Conservation (phyloP, 129 eudicot species). For the Pseudognaphalium luteoalbum region DNA sequence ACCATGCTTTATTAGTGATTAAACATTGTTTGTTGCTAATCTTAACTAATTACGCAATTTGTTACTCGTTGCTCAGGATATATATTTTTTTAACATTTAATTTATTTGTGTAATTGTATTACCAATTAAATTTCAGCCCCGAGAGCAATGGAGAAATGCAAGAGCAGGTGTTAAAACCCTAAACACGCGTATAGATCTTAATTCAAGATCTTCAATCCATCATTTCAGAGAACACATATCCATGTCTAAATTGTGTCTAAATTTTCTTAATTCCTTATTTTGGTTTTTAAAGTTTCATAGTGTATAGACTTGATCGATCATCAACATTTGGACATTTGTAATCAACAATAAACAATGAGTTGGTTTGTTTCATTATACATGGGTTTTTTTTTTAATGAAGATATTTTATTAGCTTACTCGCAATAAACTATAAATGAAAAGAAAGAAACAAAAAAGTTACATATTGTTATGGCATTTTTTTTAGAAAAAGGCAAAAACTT, state of each 20-base stretch:
- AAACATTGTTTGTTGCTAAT: too few species aligned
- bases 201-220: background rate
- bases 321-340: background rate
- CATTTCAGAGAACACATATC: background rate
- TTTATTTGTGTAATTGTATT: too few species aligned
- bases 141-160: slow-evolving; percentile 96
- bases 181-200: background rate
- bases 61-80: too few species aligned
- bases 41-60: too few species aligned
- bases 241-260: background rate
- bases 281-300: background rate
- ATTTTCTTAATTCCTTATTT: background rate
- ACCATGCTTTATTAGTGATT: too few species aligned
- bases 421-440: too few species aligned
- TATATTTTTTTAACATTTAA: too few species aligned
- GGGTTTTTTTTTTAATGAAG: background rate
- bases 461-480: too few species aligned
- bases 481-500: too few species aligned
- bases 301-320: background rate
- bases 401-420: too few species aligned
- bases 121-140: slow-evolving; percentile 53
- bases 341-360: background rate
- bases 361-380: background rate
- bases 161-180: slow-evolving; percentile 69
- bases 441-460: too few species aligned